Evolutionary conservation across 352 stramenopile species (phyloP), one percentile per base, ranked within the genome.

Genomic region (Phytophthora fragariaefolia): DNA sequence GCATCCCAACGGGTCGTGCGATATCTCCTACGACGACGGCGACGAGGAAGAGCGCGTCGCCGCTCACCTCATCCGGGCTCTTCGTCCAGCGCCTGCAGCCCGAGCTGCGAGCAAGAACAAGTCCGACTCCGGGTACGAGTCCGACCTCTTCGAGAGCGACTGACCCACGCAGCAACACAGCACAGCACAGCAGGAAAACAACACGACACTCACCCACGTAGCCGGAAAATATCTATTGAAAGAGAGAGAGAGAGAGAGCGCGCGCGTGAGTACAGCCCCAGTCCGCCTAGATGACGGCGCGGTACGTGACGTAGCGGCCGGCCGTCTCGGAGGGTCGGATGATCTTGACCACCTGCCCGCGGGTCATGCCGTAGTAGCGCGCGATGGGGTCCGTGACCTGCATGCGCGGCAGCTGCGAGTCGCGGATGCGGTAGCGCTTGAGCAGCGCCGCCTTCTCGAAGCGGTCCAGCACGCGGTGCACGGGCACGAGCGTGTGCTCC

Each of bases 261-360:
- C 32, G 10, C n/a, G n/a, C n/a, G n/a, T n/a, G n/a, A n/a, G n/a
- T n/a, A n/a, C n/a, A n/a, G n/a, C n/a, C n/a, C n/a, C n/a, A n/a
- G n/a, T n/a, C n/a, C n/a, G n/a, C n/a, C n/a, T 98, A 99, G 83
- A 99, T 98, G 77, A 98, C 98, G 69, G 99, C 96, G 52, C 98
- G 89, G 85, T 99, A 99, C 4, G 98, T 99, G 27, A 99, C 97
- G 82, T 99, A 99, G 22, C 98, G 92, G 15, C 98, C 98, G 43
- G 98, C 98, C 36, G 98, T 99, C 80, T 99, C 98, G 72, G 88
- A 98, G 15, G 97, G 97, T 67, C 98, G 90, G 77, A 99, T 99
- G 83, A 99, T 99, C 82, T 99, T 99, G 34, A 99, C 98, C 40
- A 99, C 98, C 68, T 99, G 87, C 26, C 97, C 97, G 58, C 96